phyloP scores from a whole-genome alignment of 345 rosid genomes.

The Xanthoceras sorbifolium region DNA sequence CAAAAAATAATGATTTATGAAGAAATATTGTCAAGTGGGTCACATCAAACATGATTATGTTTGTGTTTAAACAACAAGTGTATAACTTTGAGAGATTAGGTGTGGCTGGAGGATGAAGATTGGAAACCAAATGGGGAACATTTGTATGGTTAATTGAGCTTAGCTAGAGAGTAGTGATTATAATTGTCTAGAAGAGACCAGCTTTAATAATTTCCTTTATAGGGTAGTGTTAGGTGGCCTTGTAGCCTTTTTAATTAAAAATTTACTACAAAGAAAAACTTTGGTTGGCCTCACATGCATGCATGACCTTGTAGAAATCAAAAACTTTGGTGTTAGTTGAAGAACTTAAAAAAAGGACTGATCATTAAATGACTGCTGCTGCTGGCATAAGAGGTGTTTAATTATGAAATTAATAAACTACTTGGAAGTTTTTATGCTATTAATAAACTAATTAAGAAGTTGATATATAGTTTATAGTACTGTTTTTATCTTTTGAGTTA shows the following conservation, averaged over 20 bases:
- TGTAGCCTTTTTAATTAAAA: constrained; percentile 11
- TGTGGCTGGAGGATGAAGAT: constrained; percentile 36
- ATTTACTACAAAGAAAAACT: constrained; percentile 1
- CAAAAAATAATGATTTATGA: constrained; percentile 34
- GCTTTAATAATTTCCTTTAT: constrained; percentile 28
- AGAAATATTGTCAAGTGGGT: constrained; percentile 38
- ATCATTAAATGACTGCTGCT: neutral
- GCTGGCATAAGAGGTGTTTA: constrained; percentile 8
- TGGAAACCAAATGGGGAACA: constrained; percentile 41
- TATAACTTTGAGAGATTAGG: constrained; percentile 29
- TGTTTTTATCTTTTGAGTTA: neutral
- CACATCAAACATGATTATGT: constrained; percentile 54
- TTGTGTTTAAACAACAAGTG: constrained; percentile 17
- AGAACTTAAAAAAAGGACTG: neutral
- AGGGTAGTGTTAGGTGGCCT: constrained; percentile 38
- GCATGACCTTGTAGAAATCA: constrained; percentile 2
- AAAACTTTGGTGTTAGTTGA: constrained; percentile 2
- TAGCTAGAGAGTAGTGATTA: constrained; percentile 27
- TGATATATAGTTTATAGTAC: neutral
- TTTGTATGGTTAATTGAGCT: constrained; percentile 39
- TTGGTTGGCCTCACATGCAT: constrained; percentile 34
- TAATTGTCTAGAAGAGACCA: constrained; percentile 33
- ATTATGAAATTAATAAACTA: neutral
- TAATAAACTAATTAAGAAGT: too few species aligned
- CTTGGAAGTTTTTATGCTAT: neutral